Conservation (phyloP, 2,329 filamentous ascomycete genomes). For the Hymenoscyphus albidus region DNA sequence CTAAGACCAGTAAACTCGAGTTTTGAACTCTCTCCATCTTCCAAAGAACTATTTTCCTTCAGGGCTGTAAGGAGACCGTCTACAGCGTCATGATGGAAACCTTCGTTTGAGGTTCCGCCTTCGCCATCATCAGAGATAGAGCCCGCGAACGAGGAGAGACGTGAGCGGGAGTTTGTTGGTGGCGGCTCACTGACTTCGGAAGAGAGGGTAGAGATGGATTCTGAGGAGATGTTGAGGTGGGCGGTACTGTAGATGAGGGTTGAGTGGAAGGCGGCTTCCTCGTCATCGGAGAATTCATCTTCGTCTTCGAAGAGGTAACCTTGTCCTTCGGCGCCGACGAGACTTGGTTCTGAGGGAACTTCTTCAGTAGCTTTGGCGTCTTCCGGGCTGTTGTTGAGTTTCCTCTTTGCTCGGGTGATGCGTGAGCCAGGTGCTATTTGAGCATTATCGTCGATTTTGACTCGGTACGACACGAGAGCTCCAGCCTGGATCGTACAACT, state of each 20-base stretch:
- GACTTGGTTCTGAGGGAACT: conserved; percentile 43
- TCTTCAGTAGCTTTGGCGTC: conserved; percentile 36
- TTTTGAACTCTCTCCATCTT: conserved; percentile 54
- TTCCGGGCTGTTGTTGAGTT: conserved; percentile 19
- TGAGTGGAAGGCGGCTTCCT: conserved; percentile 54
- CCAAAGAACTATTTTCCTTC: conserved; percentile 73
- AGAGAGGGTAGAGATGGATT: conserved; percentile 62
- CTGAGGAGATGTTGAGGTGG: conserved; percentile 40
- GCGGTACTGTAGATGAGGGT: conserved; percentile 36
- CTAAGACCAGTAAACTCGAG: conserved; percentile 92
- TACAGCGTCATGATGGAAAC: conserved; percentile 86
- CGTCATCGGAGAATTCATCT: conserved; percentile 53
- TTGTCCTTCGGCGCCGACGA: conserved; percentile 56
- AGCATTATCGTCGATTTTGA: conserved; percentile 62
- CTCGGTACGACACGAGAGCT: conserved; percentile 74
- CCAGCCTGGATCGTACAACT: conserved; percentile 67
- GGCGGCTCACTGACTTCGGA: conserved; percentile 46
- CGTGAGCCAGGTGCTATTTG: conserved; percentile 39
- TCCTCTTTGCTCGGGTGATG: conserved; percentile 41
- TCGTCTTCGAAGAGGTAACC: conserved; percentile 65
- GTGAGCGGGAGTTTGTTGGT: conserved; percentile 44
- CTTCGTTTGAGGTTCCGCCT: conserved; percentile 44
- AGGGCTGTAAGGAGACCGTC: conserved; percentile 83
- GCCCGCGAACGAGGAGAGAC: conserved; percentile 69
- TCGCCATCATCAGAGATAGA: conserved; percentile 62